phyloP scores from a whole-genome alignment of 371 early-diverging fungal genomes.

The Ordospora pajunii region DNA sequence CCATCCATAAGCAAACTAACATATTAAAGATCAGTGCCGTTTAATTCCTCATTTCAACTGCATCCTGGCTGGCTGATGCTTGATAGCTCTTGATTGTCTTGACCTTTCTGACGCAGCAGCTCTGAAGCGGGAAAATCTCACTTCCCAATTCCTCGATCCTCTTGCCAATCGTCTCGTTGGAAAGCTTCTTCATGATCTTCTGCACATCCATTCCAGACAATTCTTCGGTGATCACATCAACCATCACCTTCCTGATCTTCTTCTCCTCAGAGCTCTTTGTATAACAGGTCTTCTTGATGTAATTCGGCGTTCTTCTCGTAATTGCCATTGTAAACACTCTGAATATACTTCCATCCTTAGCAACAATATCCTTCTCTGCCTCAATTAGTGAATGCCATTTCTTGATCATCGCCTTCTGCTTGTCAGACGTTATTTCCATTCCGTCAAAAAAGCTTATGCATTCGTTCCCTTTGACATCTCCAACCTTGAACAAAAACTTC shows the following conservation, averaged over 20 bases:
- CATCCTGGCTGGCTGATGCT: not conserved
- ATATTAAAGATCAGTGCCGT: not conserved
- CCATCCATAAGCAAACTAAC: too few relatives aligned
- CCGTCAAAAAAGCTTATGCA: conserved; percentile 98
- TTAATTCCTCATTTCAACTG: not conserved
- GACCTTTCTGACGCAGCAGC: conserved; percentile 91
- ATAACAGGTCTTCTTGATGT: conserved; percentile 94
- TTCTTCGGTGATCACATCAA: conserved; percentile 87
- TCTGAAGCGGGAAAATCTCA: conserved; percentile 94
- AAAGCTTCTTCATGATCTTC: conserved; percentile 86
- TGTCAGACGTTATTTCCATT: conserved; percentile 98
- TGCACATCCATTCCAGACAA: conserved; percentile 77
- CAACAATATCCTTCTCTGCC: conserved; percentile 93
- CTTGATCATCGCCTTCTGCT: conserved; percentile 95
- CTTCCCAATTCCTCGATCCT: conserved; percentile 91
- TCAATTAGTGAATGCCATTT: conserved; percentile 99
- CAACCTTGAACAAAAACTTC: conserved; percentile 91
- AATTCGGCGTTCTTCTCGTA: conserved; percentile 85
- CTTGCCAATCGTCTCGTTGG: conserved; percentile 71
- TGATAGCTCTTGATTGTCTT: conserved; percentile 79
- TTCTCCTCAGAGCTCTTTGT: conserved; percentile 89
- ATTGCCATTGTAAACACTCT: conserved; percentile 92
- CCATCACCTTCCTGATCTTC: conserved; percentile 97
- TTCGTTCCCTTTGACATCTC: conserved; percentile 92
- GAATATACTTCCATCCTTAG: conserved; percentile 95